These are phyloP conservation scores for Ogataea pignaliae DNA, from an alignment of 805 yeast species.

Conservation along the genomic window DNA sequence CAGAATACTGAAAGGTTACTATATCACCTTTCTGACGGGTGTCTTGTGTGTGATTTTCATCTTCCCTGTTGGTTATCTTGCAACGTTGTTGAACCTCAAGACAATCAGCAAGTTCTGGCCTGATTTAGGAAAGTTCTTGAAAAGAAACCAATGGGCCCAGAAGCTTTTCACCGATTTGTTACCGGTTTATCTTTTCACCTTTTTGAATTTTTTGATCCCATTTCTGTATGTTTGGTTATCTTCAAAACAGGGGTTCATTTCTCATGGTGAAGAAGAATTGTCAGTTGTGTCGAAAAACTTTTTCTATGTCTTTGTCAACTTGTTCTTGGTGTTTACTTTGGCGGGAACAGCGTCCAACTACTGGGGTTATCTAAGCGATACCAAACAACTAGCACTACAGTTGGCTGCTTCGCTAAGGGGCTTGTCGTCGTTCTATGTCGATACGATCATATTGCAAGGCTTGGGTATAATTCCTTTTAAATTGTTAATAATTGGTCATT, in stretches of 20 bases:
- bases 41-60: constrained; percentile 67
- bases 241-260: constrained; percentile 79
- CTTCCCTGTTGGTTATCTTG: constrained; percentile 79
- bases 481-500: constrained; percentile 72
- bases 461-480: constrained; percentile 89
- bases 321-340: constrained; percentile 89
- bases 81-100: constrained; percentile 74
- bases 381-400: constrained; percentile 82
- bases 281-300: constrained; percentile 89
- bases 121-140: constrained; percentile 61
- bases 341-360: constrained; percentile 86
- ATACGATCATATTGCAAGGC: constrained; percentile 75
- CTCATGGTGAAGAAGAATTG: constrained; percentile 89
- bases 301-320: constrained; percentile 88
- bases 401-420: constrained; percentile 78
- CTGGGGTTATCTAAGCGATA: constrained; percentile 80
- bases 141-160: constrained; percentile 65
- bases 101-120: constrained; percentile 84
- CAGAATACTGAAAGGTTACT: constrained; percentile 57
- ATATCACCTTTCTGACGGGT: constrained; percentile 64
- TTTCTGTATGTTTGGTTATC: constrained; percentile 82
- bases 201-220: constrained; percentile 79
- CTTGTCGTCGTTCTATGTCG: constrained; percentile 84
- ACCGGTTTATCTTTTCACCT: constrained; percentile 87
- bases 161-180: constrained; percentile 80